Percentiles rank a stretch among this genome's conserved stretches.
These are phyloP conservation scores for Apophysomyces variabilis DNA, from an alignment of 371 early-diverging fungal genomes.

Conservation along the genomic window DNA sequence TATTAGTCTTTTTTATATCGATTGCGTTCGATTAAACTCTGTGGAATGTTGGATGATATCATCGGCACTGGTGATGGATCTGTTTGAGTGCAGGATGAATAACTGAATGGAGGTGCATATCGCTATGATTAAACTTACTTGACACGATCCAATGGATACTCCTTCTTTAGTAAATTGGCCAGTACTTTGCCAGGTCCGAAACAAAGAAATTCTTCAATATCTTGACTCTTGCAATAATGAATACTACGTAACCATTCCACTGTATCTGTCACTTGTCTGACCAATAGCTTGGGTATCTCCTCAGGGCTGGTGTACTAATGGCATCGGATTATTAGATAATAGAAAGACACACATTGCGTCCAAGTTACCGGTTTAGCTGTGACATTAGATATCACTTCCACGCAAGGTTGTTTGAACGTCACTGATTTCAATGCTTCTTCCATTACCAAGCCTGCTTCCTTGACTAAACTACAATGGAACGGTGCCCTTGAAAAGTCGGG, in stretches of 20 bases:
- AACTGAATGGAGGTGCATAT: neutral
- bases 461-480: conserved; percentile 92
- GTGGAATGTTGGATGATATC: conserved; percentile 46
- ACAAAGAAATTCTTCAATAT: conserved; percentile 82
- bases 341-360: neutral
- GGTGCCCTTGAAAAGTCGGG: conserved; percentile 68
- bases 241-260: conserved; percentile 92
- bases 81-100: conserved; percentile 4
- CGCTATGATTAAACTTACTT: conserved; percentile 23
- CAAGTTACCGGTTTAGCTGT: conserved; percentile 81
- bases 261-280: conserved; percentile 80
- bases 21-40: conserved; percentile 25
- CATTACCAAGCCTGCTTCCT: conserved; percentile 82
- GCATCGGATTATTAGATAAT: neutral
- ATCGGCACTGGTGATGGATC: conserved; percentile 51
- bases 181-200: conserved; percentile 90
- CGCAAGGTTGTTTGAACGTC: conserved; percentile 58
- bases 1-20: neutral
- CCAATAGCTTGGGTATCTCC: conserved; percentile 74
- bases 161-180: conserved; percentile 87
- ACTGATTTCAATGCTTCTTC: conserved; percentile 67
- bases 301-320: conserved; percentile 45
- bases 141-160: conserved; percentile 82
- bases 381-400: conserved; percentile 92
- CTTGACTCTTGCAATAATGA: conserved; percentile 74